These are phyloP conservation scores for Eleusine indica DNA, from an alignment of 176 grass and related monocot species.

Conservation along the genomic window DNA sequence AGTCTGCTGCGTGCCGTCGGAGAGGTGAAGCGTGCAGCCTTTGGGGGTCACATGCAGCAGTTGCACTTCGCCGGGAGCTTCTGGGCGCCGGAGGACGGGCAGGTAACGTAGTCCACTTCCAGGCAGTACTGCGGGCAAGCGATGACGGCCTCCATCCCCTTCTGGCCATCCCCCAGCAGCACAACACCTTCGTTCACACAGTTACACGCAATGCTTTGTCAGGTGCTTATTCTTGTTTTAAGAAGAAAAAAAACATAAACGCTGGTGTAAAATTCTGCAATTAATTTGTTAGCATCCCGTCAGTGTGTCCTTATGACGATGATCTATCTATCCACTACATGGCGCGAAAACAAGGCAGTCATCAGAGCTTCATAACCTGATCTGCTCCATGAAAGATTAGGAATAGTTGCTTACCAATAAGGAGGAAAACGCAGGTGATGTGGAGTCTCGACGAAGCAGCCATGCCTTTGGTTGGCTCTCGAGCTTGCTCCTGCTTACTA, in stretches of 20 bases:
- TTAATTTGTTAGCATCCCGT: too few relatives aligned
- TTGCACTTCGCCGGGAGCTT: conserved; percentile 55
- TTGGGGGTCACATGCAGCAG: conserved; percentile 57
- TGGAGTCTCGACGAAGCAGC: conserved; percentile 24
- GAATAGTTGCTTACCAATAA: background rate
- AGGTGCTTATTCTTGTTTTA: too few relatives aligned
- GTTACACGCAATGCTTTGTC: background rate
- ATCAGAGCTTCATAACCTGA: background rate
- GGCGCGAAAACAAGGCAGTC: too few relatives aligned
- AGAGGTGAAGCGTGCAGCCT: conserved; percentile 64
- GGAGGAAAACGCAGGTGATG: conserved; percentile 20
- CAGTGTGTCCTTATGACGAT: too few relatives aligned
- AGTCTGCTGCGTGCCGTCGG: conserved; percentile 30
- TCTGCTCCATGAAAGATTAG: too few relatives aligned
- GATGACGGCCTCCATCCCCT: conserved; percentile 7
- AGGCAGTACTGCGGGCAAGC: conserved; percentile 54
- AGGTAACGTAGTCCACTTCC: conserved; percentile 59
- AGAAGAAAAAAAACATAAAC: too few relatives aligned
- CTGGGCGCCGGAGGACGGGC: conserved; percentile 51
- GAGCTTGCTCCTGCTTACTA: background rate
- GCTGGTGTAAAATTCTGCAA: too few relatives aligned
- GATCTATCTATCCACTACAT: too few relatives aligned
- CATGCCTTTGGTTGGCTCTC: background rate
- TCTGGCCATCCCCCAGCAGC: conserved; percentile 19
- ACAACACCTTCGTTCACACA: background rate